Percentiles rank a stretch among this genome's conserved stretches.
Conservation (phyloP, 768 basidiomycete genomes). For the Serendipita sp. region DNA sequence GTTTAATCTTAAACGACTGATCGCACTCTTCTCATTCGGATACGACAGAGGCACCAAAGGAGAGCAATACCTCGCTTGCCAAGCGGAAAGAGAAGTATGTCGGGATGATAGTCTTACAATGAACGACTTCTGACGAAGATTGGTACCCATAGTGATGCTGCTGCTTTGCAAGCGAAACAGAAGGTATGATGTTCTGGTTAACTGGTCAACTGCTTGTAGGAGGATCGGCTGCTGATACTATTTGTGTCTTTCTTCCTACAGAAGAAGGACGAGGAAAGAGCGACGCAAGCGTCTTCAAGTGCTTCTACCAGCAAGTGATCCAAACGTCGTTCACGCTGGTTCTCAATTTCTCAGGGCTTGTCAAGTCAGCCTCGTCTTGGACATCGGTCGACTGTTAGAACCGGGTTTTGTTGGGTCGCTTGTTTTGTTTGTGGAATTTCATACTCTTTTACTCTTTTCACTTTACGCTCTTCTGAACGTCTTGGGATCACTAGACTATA, state of each 20-base stretch:
- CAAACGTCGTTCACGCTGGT: too few relatives aligned
- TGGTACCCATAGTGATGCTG: conserved; percentile 45
- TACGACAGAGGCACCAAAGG: conserved; percentile 36
- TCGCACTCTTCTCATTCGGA: neutral
- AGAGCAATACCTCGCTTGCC: conserved; percentile 43
- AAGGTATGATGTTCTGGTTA: conserved; percentile 43
- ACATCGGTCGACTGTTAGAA: too few relatives aligned
- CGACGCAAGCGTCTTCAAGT: neutral
- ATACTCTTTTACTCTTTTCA: too few relatives aligned
- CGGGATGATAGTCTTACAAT: neutral
- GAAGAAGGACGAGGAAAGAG: conserved; percentile 1
- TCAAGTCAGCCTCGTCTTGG: too few relatives aligned
- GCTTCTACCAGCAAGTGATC: neutral
- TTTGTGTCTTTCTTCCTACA: neutral
- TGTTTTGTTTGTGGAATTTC: too few relatives aligned
- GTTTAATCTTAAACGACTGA: too few relatives aligned
- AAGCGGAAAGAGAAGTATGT: conserved; percentile 68
- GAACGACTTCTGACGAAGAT: conserved; percentile 16
- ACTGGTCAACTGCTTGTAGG: neutral
- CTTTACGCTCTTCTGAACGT: too few relatives aligned
- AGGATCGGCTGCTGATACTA: neutral
- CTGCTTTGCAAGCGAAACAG: conserved; percentile 59
- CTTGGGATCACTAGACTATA: too few relatives aligned
- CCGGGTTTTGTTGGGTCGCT: too few relatives aligned
- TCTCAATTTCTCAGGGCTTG: too few relatives aligned